Evolutionary conservation across 192 early-diverging fungal species (phyloP).

Genomic region (Coemansia sp.): DNA sequence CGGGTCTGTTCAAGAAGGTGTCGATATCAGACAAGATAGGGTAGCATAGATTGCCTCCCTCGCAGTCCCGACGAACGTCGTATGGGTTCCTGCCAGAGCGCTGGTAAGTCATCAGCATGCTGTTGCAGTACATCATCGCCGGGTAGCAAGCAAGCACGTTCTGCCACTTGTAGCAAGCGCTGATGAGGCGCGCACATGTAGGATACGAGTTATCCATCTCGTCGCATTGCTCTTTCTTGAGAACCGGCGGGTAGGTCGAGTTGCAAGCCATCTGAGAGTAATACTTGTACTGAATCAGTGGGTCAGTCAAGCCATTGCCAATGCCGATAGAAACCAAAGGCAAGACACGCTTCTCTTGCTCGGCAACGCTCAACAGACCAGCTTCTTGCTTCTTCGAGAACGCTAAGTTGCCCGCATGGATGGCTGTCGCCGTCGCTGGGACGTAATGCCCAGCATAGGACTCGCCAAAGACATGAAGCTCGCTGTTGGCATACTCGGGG

Average conservation of each 20-base stretch:
- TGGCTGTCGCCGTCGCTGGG: constrained; percentile 83
- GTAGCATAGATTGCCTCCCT: constrained; percentile 84
- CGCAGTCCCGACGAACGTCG: constrained; percentile 89
- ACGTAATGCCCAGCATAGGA: constrained; percentile 91
- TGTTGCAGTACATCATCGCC: constrained; percentile 83
- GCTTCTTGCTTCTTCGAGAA: constrained; percentile 27
- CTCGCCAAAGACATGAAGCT: constrained; percentile 91
- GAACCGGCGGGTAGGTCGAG: constrained; percentile 73
- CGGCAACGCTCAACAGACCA: constrained; percentile 25
- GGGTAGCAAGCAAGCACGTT: constrained; percentile 81
- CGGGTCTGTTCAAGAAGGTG: constrained; percentile 72
- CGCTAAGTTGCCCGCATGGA: constrained; percentile 76
- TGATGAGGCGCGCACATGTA: constrained; percentile 73
- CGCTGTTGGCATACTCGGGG: constrained; percentile 74
- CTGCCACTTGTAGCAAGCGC: constrained; percentile 84
- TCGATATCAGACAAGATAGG: constrained; percentile 80
- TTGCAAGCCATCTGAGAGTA: constrained; percentile 80
- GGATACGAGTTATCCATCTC: constrained; percentile 74
- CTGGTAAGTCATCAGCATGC: constrained; percentile 77
- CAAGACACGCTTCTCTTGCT: constrained; percentile 59
- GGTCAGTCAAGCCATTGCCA: constrained; percentile 92
- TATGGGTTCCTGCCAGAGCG: constrained; percentile 88
- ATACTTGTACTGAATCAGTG: constrained; percentile 84
- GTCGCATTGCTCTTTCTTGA: constrained; percentile 71
- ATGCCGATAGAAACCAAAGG: constrained; percentile 78